Evolutionary conservation across 1,284 basidiomycete genomes (phyloP), one percentile per base, ranked within the genome.

Genomic region (Wallemia hederae): DNA sequence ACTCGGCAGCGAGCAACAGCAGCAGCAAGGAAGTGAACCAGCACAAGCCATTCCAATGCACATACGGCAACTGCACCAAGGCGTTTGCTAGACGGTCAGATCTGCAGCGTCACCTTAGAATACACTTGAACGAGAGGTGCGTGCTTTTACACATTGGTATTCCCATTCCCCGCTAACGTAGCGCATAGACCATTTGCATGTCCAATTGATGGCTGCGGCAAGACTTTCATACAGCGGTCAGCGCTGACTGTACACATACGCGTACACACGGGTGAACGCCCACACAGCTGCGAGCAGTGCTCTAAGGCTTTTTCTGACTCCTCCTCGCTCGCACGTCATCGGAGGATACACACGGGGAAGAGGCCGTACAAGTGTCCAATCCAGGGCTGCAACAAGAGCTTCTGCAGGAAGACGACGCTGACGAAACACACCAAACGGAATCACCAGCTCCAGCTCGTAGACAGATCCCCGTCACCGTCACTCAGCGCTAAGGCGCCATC

Each of bases 241-340:
- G 71, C 71, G 2, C 61, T 71, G 61, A 72, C 71, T 1, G 72
- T 73, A 0, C 73, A 74, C 63, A 69, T 68, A 33, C 67, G 72
- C 33, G 70, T 70, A 5, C 73, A 74, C 67, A 75, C 76, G 26
- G 77, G 77, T 49, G 77, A 78, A 65, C 70, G 74, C 59, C 77
- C 77, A 1, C 77, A 78, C 66, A 68, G 71, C 26, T 78, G 77
- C 67, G 68, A 72, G 64, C 69, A 66, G 7, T 76, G 74, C 66
- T 60, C 67, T 55, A 76, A 76, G 66, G 70, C 74, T 5, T 78
- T 78, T 66, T 72, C 72, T 59, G 77, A 78, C 65, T 77, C 76
- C 7, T 73, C 71, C 62, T 77, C 76, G 7, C 70, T 78, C 15
- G 77, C 77, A 22, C 72, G 77, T 14, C 77, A 78, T 63, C 72